Evolutionary conservation across 2,329 filamentous ascomycete species (phyloP), one percentile per base, ranked within the genome.

Genomic region (Fusarium mangiferae): DNA sequence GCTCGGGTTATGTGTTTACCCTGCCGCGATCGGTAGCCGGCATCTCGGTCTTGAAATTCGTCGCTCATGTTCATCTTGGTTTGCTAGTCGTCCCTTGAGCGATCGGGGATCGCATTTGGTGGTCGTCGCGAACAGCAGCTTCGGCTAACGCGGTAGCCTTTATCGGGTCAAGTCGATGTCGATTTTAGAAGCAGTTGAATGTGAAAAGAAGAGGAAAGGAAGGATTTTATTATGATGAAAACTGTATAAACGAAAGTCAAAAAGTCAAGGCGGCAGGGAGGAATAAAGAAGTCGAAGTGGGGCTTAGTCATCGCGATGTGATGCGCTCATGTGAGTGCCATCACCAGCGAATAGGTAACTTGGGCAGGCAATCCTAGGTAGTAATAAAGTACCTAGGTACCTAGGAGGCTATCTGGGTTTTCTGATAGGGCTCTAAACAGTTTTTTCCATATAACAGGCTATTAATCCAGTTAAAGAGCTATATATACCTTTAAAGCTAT

Each of bases 21-120:
- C 84, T 87, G 85, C 84, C 85, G 83, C 83, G 84, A 82, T 82
- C 82, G 85, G 78, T 83, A 81, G 80, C 82, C 81, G 76, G 84
- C 82, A 78, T 82, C 80, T 78, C 72, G 74, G 72, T 76, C 73
- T 68, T 79, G 70, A 68, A 60, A 66, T 68, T 75, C 67, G 57
- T 79, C 68, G 66, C 73, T 74, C 68, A 67, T 62, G 55, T 73
- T 76, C 64, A 75, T 55, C 51, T 26, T 68, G 42, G 60, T 75
- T 62, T 75, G 73, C 62, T 80, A 77, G 56, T 76, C 54, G 64
- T 79, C 76, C 67, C 75, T 77, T 45, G 76, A 78, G 66, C 77
- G 73, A 63, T 79, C 79, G 68, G 80, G 62, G 80, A 78, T 75
- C 77, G 79, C 64, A 79, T 70, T 60, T 75, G 73, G 62, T 84